Base-by-base conservation (phyloP, 257 asterid genomes). In the Gynochthodes officinalis region DNA sequence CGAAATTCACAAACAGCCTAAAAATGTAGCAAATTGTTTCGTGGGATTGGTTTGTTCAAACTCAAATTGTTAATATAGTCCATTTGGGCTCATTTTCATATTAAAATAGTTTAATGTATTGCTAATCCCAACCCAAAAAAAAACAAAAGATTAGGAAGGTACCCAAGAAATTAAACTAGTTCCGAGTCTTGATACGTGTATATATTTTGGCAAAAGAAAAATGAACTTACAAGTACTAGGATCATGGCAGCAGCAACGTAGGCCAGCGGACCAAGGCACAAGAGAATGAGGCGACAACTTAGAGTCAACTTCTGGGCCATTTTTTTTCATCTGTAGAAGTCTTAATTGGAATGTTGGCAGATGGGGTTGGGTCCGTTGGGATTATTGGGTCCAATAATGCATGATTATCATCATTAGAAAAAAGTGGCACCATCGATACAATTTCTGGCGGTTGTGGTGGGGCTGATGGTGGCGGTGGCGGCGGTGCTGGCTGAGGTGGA, bases 191-290 rank as follows among this genome's bases (percentile, higher is more conserved):
- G n/a, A n/a, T n/a, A n/a, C n/a, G n/a, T n/a, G n/a, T n/a, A n/a
- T n/a, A n/a, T n/a, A n/a, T n/a, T n/a, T n/a, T n/a, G n/a, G n/a
- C n/a, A n/a, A n/a, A n/a, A n/a, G n/a, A 5, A 9, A 15, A 35
- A 32, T 32, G 48, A 21, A 67, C 84, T 82, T 76, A 86, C 94
- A 84, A 66, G 75, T 78, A 80, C 76, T 67, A 65, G 80, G 5
- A 55, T 86, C 73, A 71, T 77, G 69, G 64, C 79, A 86, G 64
- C 89, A 88, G 65, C 78, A 59, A 46, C 78, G 84, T 13, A 88
- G 72, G 49, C 85, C 91, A 12, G 87, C 79, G 55, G 94, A 88
- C 89, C 94, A 88, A 18, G 79, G 84, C 46, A 40, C 46, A 1
- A 66, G 82, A 64, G 75, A 33, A 58, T 54, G 78, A 46, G 57